Evolutionary conservation across 306 rosid genomes (phyloP), one percentile per base, ranked within the genome.

Genomic region (Citrullus mucosospermus): DNA sequence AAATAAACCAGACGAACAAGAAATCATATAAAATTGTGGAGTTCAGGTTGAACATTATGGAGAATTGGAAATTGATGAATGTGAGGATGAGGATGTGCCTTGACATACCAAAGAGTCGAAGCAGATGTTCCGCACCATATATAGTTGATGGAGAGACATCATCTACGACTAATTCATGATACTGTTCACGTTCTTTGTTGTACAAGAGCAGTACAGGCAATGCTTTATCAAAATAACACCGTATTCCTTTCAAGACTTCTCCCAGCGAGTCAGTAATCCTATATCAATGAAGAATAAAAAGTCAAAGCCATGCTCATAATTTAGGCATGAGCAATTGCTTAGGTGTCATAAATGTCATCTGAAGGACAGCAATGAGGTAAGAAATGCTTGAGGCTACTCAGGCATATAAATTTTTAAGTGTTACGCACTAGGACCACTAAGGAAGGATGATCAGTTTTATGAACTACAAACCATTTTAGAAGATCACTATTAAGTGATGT

Each of bases 71-170:
- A 78, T 13, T 48, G 58, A 13, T 30, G 61, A 55, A 32, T 51
- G 14, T 5, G 6, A 30, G 61, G 61, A 48, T 51, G 3, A 50
- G 61, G 77, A 51, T 51, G 8, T 73, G 77, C 13, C 59, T 73
- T 30, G 28, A 8, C 77, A 30, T 73, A 95, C 99, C 99, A 83
- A 95, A 95, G 70, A 95, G 97, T 81, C 97, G 96, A 58, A 95
- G 79, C 80, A 95, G 83, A 90, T 95, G 99, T 84, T 95, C 99
- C 28, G 97, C 99, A 53, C 99, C 99, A 56, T 95, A 95, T 77
- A 92, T 80, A 65, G 91, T 82, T 44, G 98, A 92, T 1, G 99
- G 97, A 66, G 99, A 90, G 78, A 87, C 85, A 74, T 86, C 84
- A 82, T 88, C 93, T 5, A 54, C 74, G 43, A 95, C 78, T 32